A percentile compares a stretch with the other conserved stretches of the same genome.
phyloP scores from a whole-genome alignment of 2,329 filamentous ascomycete species.

The Colletotrichum salicis region DNA sequence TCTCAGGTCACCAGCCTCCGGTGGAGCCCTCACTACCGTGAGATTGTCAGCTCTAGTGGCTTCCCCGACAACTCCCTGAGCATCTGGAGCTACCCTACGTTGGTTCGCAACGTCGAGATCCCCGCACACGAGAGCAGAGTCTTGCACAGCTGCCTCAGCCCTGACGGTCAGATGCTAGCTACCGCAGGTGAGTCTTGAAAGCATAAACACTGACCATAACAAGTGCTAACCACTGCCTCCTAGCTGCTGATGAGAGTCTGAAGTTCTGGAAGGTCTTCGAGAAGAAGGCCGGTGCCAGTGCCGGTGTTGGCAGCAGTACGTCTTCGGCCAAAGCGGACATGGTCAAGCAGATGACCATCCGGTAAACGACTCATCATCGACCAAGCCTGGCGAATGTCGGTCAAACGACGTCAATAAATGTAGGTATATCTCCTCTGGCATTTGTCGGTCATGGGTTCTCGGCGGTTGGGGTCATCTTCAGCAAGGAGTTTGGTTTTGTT shows the following conservation, averaged over 20 bases:
- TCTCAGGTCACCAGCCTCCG: slow-evolving; percentile 96
- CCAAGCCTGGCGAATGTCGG: slow-evolving; percentile 35
- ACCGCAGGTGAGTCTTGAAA: slow-evolving; percentile 75
- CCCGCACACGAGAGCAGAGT: slow-evolving; percentile 97
- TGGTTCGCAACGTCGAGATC: slow-evolving; percentile 98
- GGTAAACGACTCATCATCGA: slow-evolving; percentile 59
- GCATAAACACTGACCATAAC: not conserved
- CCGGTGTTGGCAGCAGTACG: slow-evolving; percentile 71
- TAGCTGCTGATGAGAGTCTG: slow-evolving; percentile 92
- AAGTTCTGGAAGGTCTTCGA: slow-evolving; percentile 99
- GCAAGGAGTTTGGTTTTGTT: slow-evolving; percentile 63
- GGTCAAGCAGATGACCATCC: slow-evolving; percentile 95
- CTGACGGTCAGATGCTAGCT: slow-evolving; percentile 96
- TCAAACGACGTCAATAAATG: slow-evolving; percentile 47
- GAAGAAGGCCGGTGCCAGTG: slow-evolving; percentile 89
- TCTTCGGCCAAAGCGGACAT: slow-evolving; percentile 83
- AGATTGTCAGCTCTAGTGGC: slow-evolving; percentile 96
- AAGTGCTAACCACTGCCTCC: slow-evolving; percentile 42
- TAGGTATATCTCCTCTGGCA: slow-evolving; percentile 61
- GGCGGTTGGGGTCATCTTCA: slow-evolving; percentile 47
- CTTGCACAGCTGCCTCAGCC: slow-evolving; percentile 95
- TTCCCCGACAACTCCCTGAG: slow-evolving; percentile 99
- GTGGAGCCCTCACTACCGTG: slow-evolving; percentile 97
- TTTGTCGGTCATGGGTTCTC: slow-evolving; percentile 51
- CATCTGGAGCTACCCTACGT: slow-evolving; percentile 98